phyloP scores from a whole-genome alignment of 2,329 filamentous ascomycete genomes.

The Calonectria pauciramosa region DNA sequence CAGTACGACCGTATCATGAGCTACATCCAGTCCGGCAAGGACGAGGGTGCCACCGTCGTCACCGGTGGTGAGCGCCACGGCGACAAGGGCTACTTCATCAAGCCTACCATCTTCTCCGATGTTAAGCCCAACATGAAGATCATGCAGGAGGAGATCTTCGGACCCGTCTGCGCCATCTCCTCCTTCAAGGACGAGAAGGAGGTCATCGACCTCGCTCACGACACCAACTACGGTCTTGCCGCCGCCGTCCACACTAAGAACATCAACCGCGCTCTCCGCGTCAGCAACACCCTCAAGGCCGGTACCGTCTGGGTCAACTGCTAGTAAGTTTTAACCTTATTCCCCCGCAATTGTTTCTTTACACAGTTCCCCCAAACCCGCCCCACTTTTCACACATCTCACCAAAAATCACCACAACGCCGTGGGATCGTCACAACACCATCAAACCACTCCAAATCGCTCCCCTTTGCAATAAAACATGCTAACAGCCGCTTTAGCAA shows the following conservation, averaged over 20 bases:
- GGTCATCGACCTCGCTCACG: conserved; percentile 80
- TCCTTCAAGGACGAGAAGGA: conserved; percentile 90
- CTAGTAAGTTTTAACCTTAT: conserved; percentile 23
- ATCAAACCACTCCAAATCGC: too few species aligned
- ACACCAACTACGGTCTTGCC: conserved; percentile 84
- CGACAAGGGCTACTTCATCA: conserved; percentile 87
- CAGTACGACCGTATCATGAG: conserved; percentile 93
- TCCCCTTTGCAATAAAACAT: too few species aligned
- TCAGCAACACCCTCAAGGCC: conserved; percentile 81
- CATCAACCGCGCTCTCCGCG: conserved; percentile 85
- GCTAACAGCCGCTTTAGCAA: conserved; percentile 62
- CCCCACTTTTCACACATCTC: not conserved
- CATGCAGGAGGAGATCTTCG: conserved; percentile 93
- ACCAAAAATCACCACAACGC: conserved; percentile 14
- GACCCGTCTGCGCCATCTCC: conserved; percentile 85
- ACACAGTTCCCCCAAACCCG: not conserved
- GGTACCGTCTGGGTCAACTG: conserved; percentile 74
- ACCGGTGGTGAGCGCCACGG: conserved; percentile 70
- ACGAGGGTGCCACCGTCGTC: conserved; percentile 73
- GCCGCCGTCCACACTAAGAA: conserved; percentile 86
- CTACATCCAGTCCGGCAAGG: conserved; percentile 78
- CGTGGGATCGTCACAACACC: too few species aligned
- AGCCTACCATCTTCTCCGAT: conserved; percentile 91
- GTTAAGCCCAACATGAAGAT: conserved; percentile 90
- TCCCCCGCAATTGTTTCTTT: not conserved